A percentile compares a stretch with the other conserved stretches of the same genome.
These are phyloP conservation scores for Russula compacta DNA, from an alignment of 768 basidiomycete species.

Conservation along the genomic window DNA sequence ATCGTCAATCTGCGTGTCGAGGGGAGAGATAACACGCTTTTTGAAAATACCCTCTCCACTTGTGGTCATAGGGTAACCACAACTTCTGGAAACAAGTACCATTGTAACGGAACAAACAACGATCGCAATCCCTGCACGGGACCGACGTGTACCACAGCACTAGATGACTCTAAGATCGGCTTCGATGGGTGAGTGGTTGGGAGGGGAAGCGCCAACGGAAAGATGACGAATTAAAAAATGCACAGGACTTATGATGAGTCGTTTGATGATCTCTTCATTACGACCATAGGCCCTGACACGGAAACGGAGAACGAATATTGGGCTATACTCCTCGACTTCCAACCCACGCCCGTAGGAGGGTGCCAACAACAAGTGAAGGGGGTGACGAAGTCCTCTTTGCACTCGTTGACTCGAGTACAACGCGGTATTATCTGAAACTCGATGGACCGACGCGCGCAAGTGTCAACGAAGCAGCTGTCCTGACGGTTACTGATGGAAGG, in stretches of 20 bases:
- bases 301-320: not conserved
- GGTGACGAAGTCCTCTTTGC: not conserved
- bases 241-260: not conserved
- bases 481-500: not conserved
- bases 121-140: constrained; percentile 29
- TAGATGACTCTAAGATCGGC: constrained; percentile 30
- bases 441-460: not conserved
- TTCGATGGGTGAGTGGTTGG: not conserved
- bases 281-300: not conserved
- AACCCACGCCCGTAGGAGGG: not conserved
- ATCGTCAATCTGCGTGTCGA: not conserved
- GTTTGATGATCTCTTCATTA: not conserved
- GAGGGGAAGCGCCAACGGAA: not conserved
- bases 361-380: not conserved
- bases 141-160: constrained; percentile 36
- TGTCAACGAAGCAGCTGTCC: no score
- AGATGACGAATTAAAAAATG: not conserved
- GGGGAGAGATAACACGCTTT: not conserved
- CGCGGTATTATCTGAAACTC: not conserved
- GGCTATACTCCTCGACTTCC: not conserved
- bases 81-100: constrained; percentile 30
- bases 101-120: constrained; percentile 39
- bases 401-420: not conserved
- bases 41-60: not conserved
- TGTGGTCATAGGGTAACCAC: constrained; percentile 26